Base-by-base conservation (phyloP, 495 filamentous ascomycete genomes). In the Entonaema liquescens region DNA sequence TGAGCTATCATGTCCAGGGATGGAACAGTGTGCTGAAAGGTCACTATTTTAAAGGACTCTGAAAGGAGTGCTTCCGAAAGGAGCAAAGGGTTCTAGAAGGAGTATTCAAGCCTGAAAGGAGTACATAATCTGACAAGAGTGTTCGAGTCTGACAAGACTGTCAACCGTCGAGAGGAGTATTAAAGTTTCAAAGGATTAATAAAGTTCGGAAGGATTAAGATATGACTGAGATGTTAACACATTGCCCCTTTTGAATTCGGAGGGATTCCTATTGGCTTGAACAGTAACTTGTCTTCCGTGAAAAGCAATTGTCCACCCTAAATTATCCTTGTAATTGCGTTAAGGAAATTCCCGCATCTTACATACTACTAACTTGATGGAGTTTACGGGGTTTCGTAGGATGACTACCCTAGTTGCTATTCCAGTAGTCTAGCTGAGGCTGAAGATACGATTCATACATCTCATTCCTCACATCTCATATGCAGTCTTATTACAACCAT, bases 341-440 rank as follows among this genome's bases (percentile, higher is more conserved):
- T 11, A 3, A 47, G 42, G 42, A 3, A 23, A 21, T 47, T 47
- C 9, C 42, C 42, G 42, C 17, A 12, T 47, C 42, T 47, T 47
- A 47, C 42, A 23, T 21, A 3, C 3, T 8, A 23, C 42, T 47
- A 47, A 47, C 42, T 47, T 47, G 8, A 47, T 47, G 42, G 42
- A 47, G 42, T 47, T 47, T 47, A 47, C 42, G 42, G 42, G 19
- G 42, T 11, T 47, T 47, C 42, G 42, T 47, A 47, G 42, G 42
- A 47, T 47, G 42, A 47, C 42, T 47, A 47, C 21, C 42, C 42
- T 3, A 23, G 42, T 47, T 47, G 2, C 42, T 47, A 47, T 47
- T 47, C 11, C 9, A 19, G 42, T 47, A 23, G 19, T 21, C 0
- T 23, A 23, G 3, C 42, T 47, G 42, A 47, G 42, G 42, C 42